Conservation (phyloP, 768 basidiomycete genomes). For the Naganishia vishniacii region DNA sequence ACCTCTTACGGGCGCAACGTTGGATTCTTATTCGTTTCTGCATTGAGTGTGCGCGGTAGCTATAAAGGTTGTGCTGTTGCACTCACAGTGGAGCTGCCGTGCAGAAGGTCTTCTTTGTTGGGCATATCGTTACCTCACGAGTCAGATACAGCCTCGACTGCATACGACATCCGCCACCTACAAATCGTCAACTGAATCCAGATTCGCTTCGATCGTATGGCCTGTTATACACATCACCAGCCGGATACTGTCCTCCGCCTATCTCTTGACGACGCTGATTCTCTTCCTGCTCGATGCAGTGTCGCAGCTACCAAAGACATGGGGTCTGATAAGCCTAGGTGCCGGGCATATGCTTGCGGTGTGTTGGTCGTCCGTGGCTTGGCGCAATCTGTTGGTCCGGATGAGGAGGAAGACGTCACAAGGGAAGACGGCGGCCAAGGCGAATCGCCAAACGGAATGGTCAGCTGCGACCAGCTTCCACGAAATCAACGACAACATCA, state of each 20-base stretch:
- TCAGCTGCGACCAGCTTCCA: too few relatives aligned
- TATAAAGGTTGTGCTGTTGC: background rate
- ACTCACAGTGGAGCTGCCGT: background rate
- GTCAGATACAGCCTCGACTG: too few relatives aligned
- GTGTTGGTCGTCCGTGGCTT: too few relatives aligned
- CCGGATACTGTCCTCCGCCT: background rate
- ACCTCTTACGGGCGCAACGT: background rate
- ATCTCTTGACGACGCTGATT: background rate
- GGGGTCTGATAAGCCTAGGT: background rate
- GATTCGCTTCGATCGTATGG: too few relatives aligned
- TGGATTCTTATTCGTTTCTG: conserved; percentile 1
- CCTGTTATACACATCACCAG: background rate
- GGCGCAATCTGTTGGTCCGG: too few relatives aligned
- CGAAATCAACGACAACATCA: too few relatives aligned
- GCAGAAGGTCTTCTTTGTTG: background rate
- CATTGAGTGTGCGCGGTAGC: background rate
- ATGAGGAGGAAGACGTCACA: too few relatives aligned
- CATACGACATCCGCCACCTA: too few relatives aligned
- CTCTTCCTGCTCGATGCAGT: background rate
- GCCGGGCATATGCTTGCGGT: background rate
- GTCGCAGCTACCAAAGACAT: background rate
- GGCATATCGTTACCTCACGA: background rate
- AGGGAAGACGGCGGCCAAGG: too few relatives aligned
- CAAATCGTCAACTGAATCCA: too few relatives aligned
- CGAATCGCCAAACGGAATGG: too few relatives aligned